Evolutionary conservation across 176 grass and related monocot genomes (phyloP).

Genomic region (Coix lacrymajobi): DNA sequence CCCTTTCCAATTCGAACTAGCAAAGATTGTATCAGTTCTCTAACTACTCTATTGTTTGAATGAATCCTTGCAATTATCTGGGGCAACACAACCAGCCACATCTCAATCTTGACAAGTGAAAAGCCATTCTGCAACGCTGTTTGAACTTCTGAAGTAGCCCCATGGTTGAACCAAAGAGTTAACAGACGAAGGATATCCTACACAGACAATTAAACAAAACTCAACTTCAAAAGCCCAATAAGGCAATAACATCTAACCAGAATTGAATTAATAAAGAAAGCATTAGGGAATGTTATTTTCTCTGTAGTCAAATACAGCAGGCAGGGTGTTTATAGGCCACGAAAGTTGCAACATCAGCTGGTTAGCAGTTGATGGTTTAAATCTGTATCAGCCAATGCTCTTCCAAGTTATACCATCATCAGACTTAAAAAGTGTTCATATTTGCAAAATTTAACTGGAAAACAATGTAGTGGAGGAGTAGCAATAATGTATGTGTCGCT

Average conservation of each 20-base stretch:
- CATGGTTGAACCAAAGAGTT: slow-evolving; percentile 98
- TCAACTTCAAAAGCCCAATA: not conserved
- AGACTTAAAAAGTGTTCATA: not conserved
- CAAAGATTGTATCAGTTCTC: slow-evolving; percentile 94
- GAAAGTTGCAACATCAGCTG: not conserved
- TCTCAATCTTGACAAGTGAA: slow-evolving; percentile 94
- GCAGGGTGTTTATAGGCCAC: not conserved
- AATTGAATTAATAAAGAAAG: slow-evolving; percentile 7
- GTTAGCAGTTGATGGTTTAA: not conserved
- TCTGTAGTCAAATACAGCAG: not conserved
- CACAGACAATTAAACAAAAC: slow-evolving; percentile 34
- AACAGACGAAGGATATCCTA: slow-evolving; percentile 97
- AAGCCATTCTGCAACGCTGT: slow-evolving; percentile 84
- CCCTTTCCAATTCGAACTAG: slow-evolving; percentile 86
- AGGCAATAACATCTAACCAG: not conserved
- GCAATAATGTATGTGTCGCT: not conserved
- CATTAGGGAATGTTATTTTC: not conserved
- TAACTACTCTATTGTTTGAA: slow-evolving; percentile 85
- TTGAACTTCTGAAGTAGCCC: slow-evolving; percentile 82
- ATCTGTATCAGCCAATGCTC: not conserved
- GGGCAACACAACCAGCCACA: slow-evolving; percentile 97
- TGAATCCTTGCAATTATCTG: slow-evolving; percentile 99
- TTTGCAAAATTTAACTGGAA: not conserved
- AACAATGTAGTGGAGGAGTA: not conserved
- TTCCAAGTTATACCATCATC: not conserved